Conservation (phyloP, 2,329 filamentous ascomycete species). For the Sclerotiophoma versabilis region DNA sequence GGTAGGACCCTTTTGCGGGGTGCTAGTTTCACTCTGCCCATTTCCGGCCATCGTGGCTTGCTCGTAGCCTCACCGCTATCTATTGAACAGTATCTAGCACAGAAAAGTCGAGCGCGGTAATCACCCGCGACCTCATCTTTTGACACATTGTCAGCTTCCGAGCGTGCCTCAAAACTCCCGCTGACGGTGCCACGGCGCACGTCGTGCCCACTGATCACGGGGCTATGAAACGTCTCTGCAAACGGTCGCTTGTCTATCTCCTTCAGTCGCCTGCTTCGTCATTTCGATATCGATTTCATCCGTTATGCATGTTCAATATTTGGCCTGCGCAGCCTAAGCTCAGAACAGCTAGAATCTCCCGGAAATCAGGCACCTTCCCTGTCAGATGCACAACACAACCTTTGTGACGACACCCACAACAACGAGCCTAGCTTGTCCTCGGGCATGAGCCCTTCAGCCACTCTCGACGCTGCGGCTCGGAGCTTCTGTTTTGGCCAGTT, state of each 20-base stretch:
- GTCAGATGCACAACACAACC: conserved; percentile 13
- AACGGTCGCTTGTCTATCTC: conserved; percentile 19
- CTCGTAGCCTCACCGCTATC: conserved; percentile 9
- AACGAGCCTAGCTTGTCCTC: neutral
- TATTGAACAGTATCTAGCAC: conserved; percentile 11
- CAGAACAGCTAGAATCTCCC: neutral
- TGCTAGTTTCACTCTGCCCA: conserved; percentile 7
- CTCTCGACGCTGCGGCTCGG: conserved; percentile 3
- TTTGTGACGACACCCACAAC: conserved; percentile 3
- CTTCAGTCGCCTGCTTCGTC: conserved; percentile 7
- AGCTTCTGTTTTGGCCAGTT: neutral
- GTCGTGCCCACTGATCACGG: conserved; percentile 11
- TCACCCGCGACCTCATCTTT: conserved; percentile 5
- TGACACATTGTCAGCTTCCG: neutral
- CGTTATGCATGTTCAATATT: conserved; percentile 15
- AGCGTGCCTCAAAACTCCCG: conserved; percentile 10
- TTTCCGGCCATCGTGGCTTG: conserved; percentile 9
- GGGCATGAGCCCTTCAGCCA: conserved; percentile 5
- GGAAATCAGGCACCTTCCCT: conserved; percentile 9
- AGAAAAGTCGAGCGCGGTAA: neutral
- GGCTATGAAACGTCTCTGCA: conserved; percentile 8
- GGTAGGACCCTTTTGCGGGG: conserved; percentile 12
- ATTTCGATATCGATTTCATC: conserved; percentile 13
- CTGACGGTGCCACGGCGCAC: conserved; percentile 7
- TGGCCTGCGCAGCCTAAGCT: conserved; percentile 2